Conservation (phyloP, 306 rosid genomes). For the Begonia loranthoides region DNA sequence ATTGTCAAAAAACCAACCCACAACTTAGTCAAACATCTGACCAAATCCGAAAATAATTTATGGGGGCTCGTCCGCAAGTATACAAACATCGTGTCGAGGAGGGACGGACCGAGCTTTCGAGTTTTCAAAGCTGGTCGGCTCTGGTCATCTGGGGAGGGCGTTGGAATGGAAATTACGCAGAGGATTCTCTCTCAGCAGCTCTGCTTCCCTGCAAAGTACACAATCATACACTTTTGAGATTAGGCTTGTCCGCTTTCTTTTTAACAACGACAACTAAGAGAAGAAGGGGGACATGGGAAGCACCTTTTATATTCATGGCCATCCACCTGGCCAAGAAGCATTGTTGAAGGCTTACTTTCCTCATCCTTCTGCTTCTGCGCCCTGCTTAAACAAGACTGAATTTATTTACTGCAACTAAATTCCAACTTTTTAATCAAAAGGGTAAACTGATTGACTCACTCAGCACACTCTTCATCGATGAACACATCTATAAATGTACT, state of each 20-base stretch:
- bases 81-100: no score
- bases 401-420: background rate
- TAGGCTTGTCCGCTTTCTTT: background rate
- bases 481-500: conserved; percentile 54
- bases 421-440: background rate
- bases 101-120: no score
- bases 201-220: conserved; percentile 51
- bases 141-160: conserved; percentile 60
- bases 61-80: no score
- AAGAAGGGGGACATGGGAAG: background rate
- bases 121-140: no score
- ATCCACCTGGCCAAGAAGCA: conserved; percentile 39
- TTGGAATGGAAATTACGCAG: conserved; percentile 62
- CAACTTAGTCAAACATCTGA: no score
- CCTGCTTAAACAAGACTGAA: conserved; percentile 12
- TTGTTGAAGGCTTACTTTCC: conserved; percentile 28
- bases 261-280: background rate
- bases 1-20: no score
- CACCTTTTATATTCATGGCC: conserved; percentile 51
- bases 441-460: conserved; percentile 26
- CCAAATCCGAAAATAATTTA: no score
- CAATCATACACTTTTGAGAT: background rate
- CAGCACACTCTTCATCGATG: conserved; percentile 67
- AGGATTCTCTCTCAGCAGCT: conserved; percentile 65
- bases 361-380: conserved; percentile 12